Percentiles rank a stretch among this genome's conserved stretches.
These are phyloP conservation scores for Tolypocladium amazonense DNA, from an alignment of 2,329 filamentous ascomycete genomes.

Conservation along the genomic window DNA sequence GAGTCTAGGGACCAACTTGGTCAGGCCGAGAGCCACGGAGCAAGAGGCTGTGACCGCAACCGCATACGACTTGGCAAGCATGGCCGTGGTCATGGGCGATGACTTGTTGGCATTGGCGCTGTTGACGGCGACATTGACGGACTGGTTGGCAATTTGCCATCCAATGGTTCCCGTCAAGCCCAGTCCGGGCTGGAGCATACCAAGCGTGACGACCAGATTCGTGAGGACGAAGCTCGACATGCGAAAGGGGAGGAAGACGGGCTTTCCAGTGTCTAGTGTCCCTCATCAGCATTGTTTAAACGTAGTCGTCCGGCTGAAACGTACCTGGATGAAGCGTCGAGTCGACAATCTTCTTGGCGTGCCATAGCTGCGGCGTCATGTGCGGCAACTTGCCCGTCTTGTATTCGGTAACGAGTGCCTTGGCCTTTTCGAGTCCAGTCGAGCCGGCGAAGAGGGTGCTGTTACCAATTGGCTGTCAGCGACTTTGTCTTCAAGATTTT, in stretches of 20 bases:
- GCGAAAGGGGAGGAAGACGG: conserved; percentile 88
- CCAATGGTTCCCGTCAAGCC: conserved; percentile 72
- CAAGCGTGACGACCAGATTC: conserved; percentile 87
- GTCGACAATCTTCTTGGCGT: conserved; percentile 93
- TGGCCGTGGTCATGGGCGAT: conserved; percentile 69
- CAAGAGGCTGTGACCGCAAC: conserved; percentile 89
- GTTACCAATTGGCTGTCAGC: conserved; percentile 5
- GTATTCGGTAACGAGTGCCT: conserved; percentile 70
- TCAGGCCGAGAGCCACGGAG: conserved; percentile 84
- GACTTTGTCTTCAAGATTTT: background rate
- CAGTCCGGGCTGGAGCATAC: conserved; percentile 90
- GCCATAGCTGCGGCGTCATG: conserved; percentile 90
- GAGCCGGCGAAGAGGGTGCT: conserved; percentile 80
- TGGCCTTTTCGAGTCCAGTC: conserved; percentile 74
- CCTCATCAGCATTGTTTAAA: conserved; percentile 3
- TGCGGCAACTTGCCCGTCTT: conserved; percentile 69
- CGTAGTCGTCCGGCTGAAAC: conserved; percentile 9
- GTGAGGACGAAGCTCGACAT: conserved; percentile 95
- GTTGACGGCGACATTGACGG: conserved; percentile 96
- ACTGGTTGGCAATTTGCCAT: conserved; percentile 96
- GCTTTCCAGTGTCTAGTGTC: conserved; percentile 72
- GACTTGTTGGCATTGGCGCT: conserved; percentile 97
- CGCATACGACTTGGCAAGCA: conserved; percentile 81
- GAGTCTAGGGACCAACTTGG: conserved; percentile 77
- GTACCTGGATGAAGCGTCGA: conserved; percentile 90